These are phyloP conservation scores for Beauveria caledonica DNA, from an alignment of 2,329 filamentous ascomycete species.

Conservation along the genomic window DNA sequence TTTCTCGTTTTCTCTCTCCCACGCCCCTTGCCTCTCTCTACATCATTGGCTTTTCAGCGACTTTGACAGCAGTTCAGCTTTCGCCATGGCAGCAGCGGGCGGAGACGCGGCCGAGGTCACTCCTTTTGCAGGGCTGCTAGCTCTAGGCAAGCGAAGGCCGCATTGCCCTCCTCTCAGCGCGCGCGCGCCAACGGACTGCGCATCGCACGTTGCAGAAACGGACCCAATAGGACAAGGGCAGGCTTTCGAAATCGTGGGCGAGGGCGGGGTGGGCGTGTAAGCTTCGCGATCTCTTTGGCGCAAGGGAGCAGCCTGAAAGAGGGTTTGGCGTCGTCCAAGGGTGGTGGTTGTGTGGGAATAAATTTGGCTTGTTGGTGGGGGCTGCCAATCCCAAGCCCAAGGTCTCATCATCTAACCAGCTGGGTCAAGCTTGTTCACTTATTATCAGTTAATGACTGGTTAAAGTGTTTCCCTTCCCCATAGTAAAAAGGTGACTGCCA, in stretches of 20 bases:
- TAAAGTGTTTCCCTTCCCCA: not conserved
- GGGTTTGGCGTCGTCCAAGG: no score
- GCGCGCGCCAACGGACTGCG: not conserved
- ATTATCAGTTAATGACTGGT: not conserved
- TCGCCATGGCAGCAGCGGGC: not conserved
- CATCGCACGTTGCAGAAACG: not conserved
- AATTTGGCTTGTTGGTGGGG: not conserved
- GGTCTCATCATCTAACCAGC: not conserved
- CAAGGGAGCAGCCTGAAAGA: not conserved
- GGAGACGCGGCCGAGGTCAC: not conserved
- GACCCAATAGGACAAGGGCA: not conserved
- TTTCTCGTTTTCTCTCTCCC: no score
- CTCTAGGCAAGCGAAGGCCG: not conserved
- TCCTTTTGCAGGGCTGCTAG: constrained; percentile 2
- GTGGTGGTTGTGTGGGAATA: not conserved
- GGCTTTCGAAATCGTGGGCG: not conserved
- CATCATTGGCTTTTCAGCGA: no score
- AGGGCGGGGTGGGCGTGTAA: not conserved
- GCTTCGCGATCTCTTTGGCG: not conserved
- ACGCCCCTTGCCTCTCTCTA: no score
- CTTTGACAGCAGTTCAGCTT: not conserved
- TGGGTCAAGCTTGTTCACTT: not conserved
- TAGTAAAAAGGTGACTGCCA: not conserved
- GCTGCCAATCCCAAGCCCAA: not conserved
- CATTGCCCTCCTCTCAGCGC: not conserved